phyloP scores from a whole-genome alignment of 331 rosid genomes.

The Cydonia oblonga region DNA sequence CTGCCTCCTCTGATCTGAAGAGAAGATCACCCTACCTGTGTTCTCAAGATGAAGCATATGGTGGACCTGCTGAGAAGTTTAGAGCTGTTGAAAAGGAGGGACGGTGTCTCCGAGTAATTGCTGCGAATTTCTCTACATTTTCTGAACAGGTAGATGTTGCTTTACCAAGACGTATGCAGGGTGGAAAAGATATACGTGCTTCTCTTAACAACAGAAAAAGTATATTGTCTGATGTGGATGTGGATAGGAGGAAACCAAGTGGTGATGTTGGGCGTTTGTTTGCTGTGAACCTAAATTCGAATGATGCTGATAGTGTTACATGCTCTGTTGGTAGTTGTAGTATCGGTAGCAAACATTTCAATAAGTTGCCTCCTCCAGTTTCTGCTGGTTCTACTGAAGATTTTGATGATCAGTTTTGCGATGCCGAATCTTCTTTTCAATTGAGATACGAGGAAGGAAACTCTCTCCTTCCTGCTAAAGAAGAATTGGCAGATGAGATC shows the following conservation, averaged over 20 bases:
- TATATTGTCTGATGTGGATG: conserved; percentile 27
- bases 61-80: conserved; percentile 44
- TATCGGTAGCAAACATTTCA: conserved; percentile 29
- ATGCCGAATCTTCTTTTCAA: conserved; percentile 54
- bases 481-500: conserved; percentile 58
- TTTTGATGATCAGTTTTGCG: conserved; percentile 34
- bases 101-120: conserved; percentile 27
- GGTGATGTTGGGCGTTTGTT: conserved; percentile 35
- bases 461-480: conserved; percentile 33
- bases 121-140: conserved; percentile 28
- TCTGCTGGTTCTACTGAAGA: conserved; percentile 44
- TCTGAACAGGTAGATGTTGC: conserved; percentile 32
- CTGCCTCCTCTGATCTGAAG: conserved; percentile 40
- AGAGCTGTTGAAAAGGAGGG: conserved; percentile 45
- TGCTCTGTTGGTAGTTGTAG: conserved; percentile 96
- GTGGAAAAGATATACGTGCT: conserved; percentile 34
- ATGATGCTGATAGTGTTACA: conserved; percentile 36
- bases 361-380: conserved; percentile 31
- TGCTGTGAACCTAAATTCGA: conserved; percentile 33
- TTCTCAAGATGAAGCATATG: conserved; percentile 41
- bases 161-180: conserved; percentile 34
- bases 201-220: conserved; percentile 30
- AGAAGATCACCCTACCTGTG: conserved; percentile 29
- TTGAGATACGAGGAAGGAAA: conserved; percentile 35
- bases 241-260: conserved; percentile 34